These are phyloP conservation scores for Oryza officinalis DNA, from an alignment of 176 grass and related monocot species.

Conservation along the genomic window DNA sequence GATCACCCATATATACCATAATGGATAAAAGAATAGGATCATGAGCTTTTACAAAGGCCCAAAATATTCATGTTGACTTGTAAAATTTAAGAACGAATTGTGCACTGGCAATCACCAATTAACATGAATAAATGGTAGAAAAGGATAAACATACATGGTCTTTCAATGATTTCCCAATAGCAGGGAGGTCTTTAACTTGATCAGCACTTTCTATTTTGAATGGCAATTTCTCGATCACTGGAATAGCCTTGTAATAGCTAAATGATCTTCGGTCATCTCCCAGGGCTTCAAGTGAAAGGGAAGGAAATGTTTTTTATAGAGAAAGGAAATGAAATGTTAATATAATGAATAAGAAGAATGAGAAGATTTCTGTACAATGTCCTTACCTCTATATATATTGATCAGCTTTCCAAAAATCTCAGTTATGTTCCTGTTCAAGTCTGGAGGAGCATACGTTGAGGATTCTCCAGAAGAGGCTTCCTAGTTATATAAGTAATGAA, in stretches of 20 bases:
- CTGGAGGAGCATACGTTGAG: slow-evolving; percentile 64
- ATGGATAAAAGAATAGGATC: not conserved
- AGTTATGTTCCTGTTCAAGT: slow-evolving; percentile 83
- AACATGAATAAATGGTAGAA: slow-evolving; percentile 29
- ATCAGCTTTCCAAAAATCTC: slow-evolving; percentile 93
- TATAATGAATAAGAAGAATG: not conserved
- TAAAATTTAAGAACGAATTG: not conserved
- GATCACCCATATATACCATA: not conserved
- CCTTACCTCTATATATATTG: slow-evolving; percentile 82
- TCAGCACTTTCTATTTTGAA: slow-evolving; percentile 86
- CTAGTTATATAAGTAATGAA: slow-evolving; percentile 41
- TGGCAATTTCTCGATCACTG: slow-evolving; percentile 82
- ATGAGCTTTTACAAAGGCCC: not conserved
- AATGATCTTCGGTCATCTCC: slow-evolving; percentile 96
- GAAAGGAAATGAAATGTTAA: slow-evolving; percentile 13
- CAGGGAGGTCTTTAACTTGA: slow-evolving; percentile 81
- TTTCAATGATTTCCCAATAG: slow-evolving; percentile 92
- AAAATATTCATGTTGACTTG: not conserved
- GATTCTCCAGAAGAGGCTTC: slow-evolving; percentile 51
- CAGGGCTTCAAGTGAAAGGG: slow-evolving; percentile 55
- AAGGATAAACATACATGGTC: slow-evolving; percentile 72
- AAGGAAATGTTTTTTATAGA: not conserved
- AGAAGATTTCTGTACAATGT: not conserved
- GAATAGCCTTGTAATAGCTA: slow-evolving; percentile 98
- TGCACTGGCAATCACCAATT: not conserved